Base-by-base conservation (phyloP, 2,329 filamentous ascomycete species). In the Colletotrichum sp. region DNA sequence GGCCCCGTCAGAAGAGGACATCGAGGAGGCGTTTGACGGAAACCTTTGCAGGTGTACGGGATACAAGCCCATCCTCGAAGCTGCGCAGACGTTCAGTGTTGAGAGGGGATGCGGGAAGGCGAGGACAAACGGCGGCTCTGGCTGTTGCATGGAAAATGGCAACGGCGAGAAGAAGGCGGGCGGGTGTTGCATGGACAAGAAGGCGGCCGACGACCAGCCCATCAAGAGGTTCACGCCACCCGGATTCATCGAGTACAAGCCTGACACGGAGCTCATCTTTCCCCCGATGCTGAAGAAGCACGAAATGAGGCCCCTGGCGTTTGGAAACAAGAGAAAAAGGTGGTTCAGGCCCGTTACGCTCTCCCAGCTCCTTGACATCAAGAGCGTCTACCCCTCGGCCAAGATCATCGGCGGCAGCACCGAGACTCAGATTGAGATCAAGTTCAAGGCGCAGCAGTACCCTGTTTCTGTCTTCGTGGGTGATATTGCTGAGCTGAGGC, bases 351-450 rank as follows among this genome's bases (percentile, higher is more conserved):
- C 97, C 1, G 94, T 95, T 36, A 98, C 95, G 0, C 83, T 99
- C 18, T 89, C 95, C 52, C 96, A 99, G 82, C 88, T 99, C 18
- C 90, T 99, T 18, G 94, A 98, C 82, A 98, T 99, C 86, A 99
- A 99, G 87, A 93, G 90, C 80, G 92, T 91, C 0, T 93, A 95
- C 79, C 96, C 96, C 0, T 92, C 93, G 30, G 95, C 96, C 6
- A 99, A 99, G 85, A 92, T 99, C 77, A 98, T 99, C 77, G 96
- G 96, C 66, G 97, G 97, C 77, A 98, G 96, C 83, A 98, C 96
- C 3, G 97, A 99, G 85, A 99, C 96, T 0, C 97, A 99, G 85
- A 99, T 99, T 76, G 97, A 99, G 86, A 95, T 98, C 86, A 98
- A 98, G 85, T 99, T 99, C 90, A 99, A 99, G 87, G 95, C 94